Conservation (phyloP, 345 rosid genomes). For the Camelina hispida region DNA sequence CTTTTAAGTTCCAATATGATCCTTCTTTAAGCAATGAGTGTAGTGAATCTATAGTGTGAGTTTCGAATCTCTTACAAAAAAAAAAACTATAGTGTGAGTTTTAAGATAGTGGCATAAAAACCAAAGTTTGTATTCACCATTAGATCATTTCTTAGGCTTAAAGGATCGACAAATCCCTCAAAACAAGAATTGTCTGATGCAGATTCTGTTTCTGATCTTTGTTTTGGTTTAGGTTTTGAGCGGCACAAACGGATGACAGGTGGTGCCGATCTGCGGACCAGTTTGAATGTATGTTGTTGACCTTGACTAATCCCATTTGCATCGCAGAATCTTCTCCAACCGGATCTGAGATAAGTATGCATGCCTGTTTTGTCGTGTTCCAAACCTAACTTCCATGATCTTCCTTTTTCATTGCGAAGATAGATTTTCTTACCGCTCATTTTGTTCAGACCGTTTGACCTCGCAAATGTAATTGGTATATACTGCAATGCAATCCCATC, state of each 20-base stretch:
- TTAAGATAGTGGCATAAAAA: neutral
- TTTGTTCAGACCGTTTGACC: slow-evolving; percentile 26
- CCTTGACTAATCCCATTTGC: slow-evolving; percentile 27
- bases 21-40: too few species aligned
- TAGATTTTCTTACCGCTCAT: slow-evolving; percentile 9
- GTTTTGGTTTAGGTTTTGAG: neutral
- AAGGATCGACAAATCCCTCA: neutral
- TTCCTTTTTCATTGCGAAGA: slow-evolving; percentile 26
- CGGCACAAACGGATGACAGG: slow-evolving; percentile 32
- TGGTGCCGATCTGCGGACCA: slow-evolving; percentile 11
- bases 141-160: neutral
- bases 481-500: slow-evolving; percentile 18
- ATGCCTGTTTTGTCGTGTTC: neutral
- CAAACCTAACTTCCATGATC: slow-evolving; percentile 17
- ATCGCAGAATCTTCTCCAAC: slow-evolving; percentile 38
- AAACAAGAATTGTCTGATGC: neutral
- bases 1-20: neutral
- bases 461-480: slow-evolving; percentile 22
- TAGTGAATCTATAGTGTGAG: neutral
- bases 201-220: neutral
- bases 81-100: neutral
- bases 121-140: slow-evolving; percentile 20
- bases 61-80: too few species aligned
- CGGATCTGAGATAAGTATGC: neutral
- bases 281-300: slow-evolving; percentile 15